These are phyloP conservation scores for Fusarium sp. DNA, from an alignment of 2,329 filamentous ascomycete species.

Conservation along the genomic window DNA sequence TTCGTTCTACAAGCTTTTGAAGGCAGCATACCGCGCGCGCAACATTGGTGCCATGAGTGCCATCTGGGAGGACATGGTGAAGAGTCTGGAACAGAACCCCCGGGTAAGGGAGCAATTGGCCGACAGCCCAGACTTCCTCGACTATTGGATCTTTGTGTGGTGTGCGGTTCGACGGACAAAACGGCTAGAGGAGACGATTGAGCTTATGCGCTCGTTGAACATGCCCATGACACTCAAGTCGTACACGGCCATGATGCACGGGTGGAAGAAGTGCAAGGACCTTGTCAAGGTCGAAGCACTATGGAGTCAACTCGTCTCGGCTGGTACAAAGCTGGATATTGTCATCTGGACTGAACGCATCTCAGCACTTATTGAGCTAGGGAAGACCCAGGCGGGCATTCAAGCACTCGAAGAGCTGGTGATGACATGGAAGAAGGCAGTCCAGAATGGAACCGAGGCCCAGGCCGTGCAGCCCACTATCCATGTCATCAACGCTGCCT, in stretches of 20 bases:
- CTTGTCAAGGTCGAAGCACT: constrained; percentile 70
- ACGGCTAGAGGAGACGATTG: constrained; percentile 53
- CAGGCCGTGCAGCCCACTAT: constrained; percentile 68
- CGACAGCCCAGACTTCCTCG: constrained; percentile 51
- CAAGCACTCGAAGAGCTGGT: constrained; percentile 75
- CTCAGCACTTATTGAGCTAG: constrained; percentile 70
- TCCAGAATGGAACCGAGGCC: constrained; percentile 40
- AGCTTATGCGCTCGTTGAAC: constrained; percentile 59
- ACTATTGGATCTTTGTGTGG: constrained; percentile 56
- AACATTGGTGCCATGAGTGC: constrained; percentile 45
- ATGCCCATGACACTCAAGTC: constrained; percentile 71
- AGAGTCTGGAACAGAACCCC: constrained; percentile 39
- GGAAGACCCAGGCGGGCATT: constrained; percentile 68
- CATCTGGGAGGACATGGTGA: constrained; percentile 51
- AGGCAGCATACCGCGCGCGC: constrained; percentile 45
- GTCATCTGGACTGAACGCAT: constrained; percentile 79
- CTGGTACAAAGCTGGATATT: constrained; percentile 71
- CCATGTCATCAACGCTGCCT: constrained; percentile 75
- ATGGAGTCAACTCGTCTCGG: constrained; percentile 72
- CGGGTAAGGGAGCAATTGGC: constrained; percentile 46
- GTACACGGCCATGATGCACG: constrained; percentile 80
- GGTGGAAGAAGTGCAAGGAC: constrained; percentile 73
- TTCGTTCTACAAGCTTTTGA: constrained; percentile 46
- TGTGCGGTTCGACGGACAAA: constrained; percentile 49
- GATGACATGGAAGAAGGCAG: constrained; percentile 64